A percentile compares a stretch with the other conserved stretches of the same genome.
Evolutionary conservation across 257 asterid species (phyloP).

Genomic region (Salvia miltiorrhiza): DNA sequence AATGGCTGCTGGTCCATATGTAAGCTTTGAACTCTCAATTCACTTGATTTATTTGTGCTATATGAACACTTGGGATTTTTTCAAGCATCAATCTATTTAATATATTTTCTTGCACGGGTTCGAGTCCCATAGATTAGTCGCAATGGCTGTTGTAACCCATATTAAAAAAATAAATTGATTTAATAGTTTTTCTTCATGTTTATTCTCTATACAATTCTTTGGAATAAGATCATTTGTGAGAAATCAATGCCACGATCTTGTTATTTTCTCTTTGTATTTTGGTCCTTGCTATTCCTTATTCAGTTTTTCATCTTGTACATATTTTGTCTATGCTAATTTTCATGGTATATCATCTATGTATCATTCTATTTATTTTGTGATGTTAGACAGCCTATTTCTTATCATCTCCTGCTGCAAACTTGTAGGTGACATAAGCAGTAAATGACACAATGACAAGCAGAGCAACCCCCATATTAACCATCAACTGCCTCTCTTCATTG

Average conservation of each 20-base stretch:
- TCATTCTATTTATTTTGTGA: not conserved
- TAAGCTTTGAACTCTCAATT: not conserved
- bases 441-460: constrained; percentile 60
- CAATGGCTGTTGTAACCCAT: too few species aligned
- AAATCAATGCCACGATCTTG: too few species aligned
- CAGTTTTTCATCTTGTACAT: too few species aligned
- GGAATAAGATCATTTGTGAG: too few species aligned
- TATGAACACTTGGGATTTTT: not conserved
- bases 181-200: too few species aligned
- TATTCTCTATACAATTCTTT: too few species aligned
- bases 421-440: constrained; percentile 50
- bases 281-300: too few species aligned
- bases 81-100: not conserved
- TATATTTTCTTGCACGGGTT: not conserved
- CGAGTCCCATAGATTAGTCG: not conserved
- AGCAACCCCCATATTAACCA: constrained; percentile 68
- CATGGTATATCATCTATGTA: too few species aligned
- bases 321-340: too few species aligned
- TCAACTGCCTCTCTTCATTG: constrained; percentile 55
- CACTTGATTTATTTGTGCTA: not conserved
- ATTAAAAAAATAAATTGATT: too few species aligned
- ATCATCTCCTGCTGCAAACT: constrained; percentile 27
- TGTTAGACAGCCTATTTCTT: constrained; percentile 9
- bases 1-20: not conserved
- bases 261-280: too few species aligned